phyloP scores from a whole-genome alignment of 2,329 filamentous ascomycete species.

The Diplodia scrobiculata region DNA sequence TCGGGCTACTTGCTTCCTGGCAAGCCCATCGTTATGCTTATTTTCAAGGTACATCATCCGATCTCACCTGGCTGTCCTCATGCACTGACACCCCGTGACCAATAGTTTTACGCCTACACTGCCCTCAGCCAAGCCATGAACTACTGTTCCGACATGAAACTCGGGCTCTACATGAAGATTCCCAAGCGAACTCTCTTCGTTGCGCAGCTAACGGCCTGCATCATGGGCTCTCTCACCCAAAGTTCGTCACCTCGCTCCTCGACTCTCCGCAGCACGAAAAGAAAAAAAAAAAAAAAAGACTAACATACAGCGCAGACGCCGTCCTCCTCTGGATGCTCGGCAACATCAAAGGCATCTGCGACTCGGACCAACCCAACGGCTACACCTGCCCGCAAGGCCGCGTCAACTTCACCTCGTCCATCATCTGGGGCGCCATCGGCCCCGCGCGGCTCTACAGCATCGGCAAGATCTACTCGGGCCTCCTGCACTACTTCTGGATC shows the following conservation, averaged over 20 bases:
- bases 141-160: slow-evolving; percentile 28
- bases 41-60: slow-evolving; percentile 11
- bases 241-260: neutral
- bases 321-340: slow-evolving; percentile 61
- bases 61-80: neutral
- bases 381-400: slow-evolving; percentile 59
- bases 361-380: slow-evolving; percentile 38
- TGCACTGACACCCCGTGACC: neutral
- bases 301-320: slow-evolving; percentile 45
- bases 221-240: slow-evolving; percentile 24
- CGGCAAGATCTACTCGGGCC: slow-evolving; percentile 51
- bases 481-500: slow-evolving; percentile 58
- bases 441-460: slow-evolving; percentile 54
- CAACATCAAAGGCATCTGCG: slow-evolving; percentile 54
- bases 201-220: slow-evolving; percentile 24
- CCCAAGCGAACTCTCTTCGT: slow-evolving; percentile 26
- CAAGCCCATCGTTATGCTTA: slow-evolving; percentile 28
- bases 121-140: slow-evolving; percentile 28
- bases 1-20: slow-evolving; percentile 58
- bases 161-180: slow-evolving; percentile 29
- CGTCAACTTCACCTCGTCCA: slow-evolving; percentile 66
- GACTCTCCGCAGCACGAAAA: no score
- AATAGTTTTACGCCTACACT: slow-evolving; percentile 27
- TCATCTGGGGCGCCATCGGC: slow-evolving; percentile 69
- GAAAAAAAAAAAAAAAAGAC: neutral